Evolutionary conservation across 805 yeast species (phyloP), one percentile per base, ranked within the genome.

Genomic region (Hanseniaspora opuntiae): DNA sequence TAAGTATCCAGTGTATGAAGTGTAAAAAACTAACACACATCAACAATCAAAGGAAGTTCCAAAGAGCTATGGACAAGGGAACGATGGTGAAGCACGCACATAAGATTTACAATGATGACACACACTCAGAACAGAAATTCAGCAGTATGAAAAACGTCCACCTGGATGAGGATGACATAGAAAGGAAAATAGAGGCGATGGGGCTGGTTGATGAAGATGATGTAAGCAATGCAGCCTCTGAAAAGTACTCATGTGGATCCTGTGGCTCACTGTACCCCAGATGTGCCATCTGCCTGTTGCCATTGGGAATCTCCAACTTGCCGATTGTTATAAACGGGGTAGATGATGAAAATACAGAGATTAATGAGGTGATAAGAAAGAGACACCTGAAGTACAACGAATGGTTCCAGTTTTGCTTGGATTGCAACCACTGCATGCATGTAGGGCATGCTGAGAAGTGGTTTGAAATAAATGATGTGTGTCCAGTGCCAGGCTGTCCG

Each of bases 401-500:
- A 57, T 87, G 96, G 95, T 88, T 90, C 59, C 86, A 93, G 59
- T 87, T 87, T 67, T 90, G 98, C 62, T 68, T 90, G 58, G 78
- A 82, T 35, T 90, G 98, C 64, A 86, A 84, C 63, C 98, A 90
- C 61, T 95, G 96, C 0, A 82, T 82, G 78, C 98, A 90, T 68
- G 88, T 95, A 0, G 88, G 84, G 4, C 98, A 90, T 65, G 97
- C 97, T 0, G 88, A 86, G 58, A 94, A 89, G 61, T 90, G 98
- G 98, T 90, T 90, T 65, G 76, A 82, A 25, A 82, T 81, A 64
- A 95, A 89, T 61, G 78, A 77, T 54, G 78, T 85, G 0, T 90
- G 98, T 62, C 97, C 98, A 0, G 95, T 90, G 3, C 96, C 97
- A 0, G 95, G 88, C 42, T 90, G 98, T 62, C 72, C 74, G 40